These are phyloP conservation scores for Globisporangium viniferum DNA, from an alignment of 352 stramenopile genomes.

Conservation along the genomic window DNA sequence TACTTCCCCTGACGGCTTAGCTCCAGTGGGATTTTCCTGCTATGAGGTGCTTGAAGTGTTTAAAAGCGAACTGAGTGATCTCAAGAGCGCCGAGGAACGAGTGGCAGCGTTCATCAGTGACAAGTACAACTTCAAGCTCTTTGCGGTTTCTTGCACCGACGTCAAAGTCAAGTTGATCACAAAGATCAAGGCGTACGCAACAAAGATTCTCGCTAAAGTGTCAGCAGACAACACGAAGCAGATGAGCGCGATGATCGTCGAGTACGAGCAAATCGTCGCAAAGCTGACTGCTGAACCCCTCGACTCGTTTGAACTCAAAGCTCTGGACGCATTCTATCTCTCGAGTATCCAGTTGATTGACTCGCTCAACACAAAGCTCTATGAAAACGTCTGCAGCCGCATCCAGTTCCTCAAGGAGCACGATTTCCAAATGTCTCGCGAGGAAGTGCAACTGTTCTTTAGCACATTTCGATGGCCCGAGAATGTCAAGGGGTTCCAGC, in stretches of 20 bases:
- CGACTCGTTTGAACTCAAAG: slow-evolving; percentile 89
- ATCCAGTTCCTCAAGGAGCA: slow-evolving; percentile 89
- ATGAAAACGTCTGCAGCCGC: slow-evolving; percentile 68
- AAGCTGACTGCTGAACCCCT: slow-evolving; percentile 84
- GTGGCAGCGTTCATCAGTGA: slow-evolving; percentile 63
- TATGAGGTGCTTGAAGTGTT: slow-evolving; percentile 50
- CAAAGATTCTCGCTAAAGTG: slow-evolving; percentile 75
- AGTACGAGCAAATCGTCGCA: slow-evolving; percentile 89
- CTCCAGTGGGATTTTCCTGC: slow-evolving; percentile 14
- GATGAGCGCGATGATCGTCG: slow-evolving; percentile 80
- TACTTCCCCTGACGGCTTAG: background rate
- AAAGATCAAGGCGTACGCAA: slow-evolving; percentile 67
- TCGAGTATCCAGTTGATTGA: slow-evolving; percentile 71
- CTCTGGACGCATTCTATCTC: slow-evolving; percentile 83
- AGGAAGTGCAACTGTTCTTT: slow-evolving; percentile 91
- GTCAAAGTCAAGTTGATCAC: slow-evolving; percentile 83
- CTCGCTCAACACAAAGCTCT: slow-evolving; percentile 70
- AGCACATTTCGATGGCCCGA: slow-evolving; percentile 90
- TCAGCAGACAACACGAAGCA: slow-evolving; percentile 84
- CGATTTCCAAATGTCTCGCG: slow-evolving; percentile 79
- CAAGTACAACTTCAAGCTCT: slow-evolving; percentile 88
- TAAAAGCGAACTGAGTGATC: slow-evolving; percentile 44
- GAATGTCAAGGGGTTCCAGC: slow-evolving; percentile 89
- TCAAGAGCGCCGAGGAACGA: slow-evolving; percentile 47
- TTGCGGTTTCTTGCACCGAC: slow-evolving; percentile 85